Conservation (phyloP, 2,329 filamentous ascomycete genomes). For the Diaporthe eres region DNA sequence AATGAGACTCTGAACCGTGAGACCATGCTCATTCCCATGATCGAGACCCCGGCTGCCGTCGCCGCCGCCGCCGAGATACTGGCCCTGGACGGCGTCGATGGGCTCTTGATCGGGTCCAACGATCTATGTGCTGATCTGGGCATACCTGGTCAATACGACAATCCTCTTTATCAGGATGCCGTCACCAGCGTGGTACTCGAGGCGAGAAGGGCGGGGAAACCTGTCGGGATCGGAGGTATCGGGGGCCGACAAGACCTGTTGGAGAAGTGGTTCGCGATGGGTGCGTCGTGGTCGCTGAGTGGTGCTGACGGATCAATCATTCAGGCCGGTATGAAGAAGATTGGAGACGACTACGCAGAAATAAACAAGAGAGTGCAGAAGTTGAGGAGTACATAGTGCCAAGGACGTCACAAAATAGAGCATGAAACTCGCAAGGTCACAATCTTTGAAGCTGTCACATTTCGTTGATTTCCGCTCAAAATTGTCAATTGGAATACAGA, state of each 20-base stretch:
- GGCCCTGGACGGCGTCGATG: not conserved
- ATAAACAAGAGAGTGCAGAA: not conserved
- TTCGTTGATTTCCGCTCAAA: not conserved
- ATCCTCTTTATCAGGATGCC: not conserved
- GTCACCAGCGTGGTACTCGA: not conserved
- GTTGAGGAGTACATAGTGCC: not conserved
- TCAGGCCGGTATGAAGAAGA: conserved; percentile 6
- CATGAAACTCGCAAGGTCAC: not conserved
- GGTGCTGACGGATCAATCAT: conserved; percentile 5
- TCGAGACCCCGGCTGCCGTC: not conserved
- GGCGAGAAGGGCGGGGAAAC: not conserved
- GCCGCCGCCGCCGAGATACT: not conserved
- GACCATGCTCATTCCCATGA: conserved; percentile 1
- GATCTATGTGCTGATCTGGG: not conserved
- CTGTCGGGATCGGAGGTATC: conserved; percentile 4
- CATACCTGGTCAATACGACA: conserved; percentile 13
- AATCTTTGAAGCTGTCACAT: too few relatives aligned
- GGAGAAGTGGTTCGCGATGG: conserved; percentile 21
- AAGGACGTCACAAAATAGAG: not conserved
- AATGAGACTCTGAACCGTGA: not conserved
- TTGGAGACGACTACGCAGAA: not conserved
- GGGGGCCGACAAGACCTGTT: not conserved
- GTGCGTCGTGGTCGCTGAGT: conserved; percentile 15
- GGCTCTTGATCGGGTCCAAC: not conserved
- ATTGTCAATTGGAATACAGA: too few relatives aligned